Conservation (phyloP, 805 yeast species). For the Millerago galiae region DNA sequence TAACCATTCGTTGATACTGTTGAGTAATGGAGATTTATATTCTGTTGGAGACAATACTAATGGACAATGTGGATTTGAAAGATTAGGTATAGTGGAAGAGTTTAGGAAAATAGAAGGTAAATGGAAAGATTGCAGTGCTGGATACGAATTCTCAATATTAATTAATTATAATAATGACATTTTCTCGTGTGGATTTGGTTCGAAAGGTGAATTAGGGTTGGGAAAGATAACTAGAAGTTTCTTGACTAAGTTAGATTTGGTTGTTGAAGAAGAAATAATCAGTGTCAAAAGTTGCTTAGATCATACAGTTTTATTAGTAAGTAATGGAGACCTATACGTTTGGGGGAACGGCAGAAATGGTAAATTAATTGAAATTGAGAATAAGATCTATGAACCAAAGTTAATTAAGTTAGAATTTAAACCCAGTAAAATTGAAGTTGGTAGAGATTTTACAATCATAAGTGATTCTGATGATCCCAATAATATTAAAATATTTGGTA, state of each 20-base stretch:
- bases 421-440: constrained; percentile 28
- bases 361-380: constrained; percentile 31
- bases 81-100: not conserved
- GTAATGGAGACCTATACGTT: constrained; percentile 43
- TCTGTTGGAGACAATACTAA: constrained; percentile 52
- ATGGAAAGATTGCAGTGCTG: constrained; percentile 54
- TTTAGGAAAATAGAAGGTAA: constrained; percentile 20
- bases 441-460: constrained; percentile 52
- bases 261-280: constrained; percentile 5
- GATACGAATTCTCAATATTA: constrained; percentile 72
- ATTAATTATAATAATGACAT: constrained; percentile 36
- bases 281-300: constrained; percentile 36
- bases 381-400: constrained; percentile 14
- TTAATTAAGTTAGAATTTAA: not conserved
- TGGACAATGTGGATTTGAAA: constrained; percentile 46
- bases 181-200: constrained; percentile 55
- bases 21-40: constrained; percentile 45
- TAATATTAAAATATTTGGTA: constrained; percentile 27
- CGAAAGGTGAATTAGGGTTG: constrained; percentile 69
- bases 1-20: constrained; percentile 67
- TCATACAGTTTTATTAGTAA: constrained; percentile 34
- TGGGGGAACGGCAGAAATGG: constrained; percentile 69
- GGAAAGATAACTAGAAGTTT: constrained; percentile 23
- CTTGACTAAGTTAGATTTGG: constrained; percentile 10
- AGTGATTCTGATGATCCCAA: constrained; percentile 17